A percentile compares a stretch with the other conserved stretches of the same genome.
phyloP scores from a whole-genome alignment of 129 eudicot species.

The Pittosporum tobira region DNA sequence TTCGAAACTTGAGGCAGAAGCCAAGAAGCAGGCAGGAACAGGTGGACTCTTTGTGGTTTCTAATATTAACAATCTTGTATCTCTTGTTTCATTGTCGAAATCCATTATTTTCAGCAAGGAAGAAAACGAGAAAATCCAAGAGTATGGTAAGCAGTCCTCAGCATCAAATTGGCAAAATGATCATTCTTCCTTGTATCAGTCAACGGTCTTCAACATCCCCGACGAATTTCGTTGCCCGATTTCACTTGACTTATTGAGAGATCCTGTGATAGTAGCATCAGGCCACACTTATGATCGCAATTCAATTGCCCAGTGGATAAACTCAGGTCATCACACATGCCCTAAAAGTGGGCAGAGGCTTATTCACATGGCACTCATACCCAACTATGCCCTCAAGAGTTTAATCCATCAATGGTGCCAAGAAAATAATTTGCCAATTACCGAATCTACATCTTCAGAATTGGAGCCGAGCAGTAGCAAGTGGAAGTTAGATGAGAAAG shows the following conservation, averaged over 20 bases:
- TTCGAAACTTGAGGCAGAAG: constrained; percentile 73
- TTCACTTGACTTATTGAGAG: constrained; percentile 76
- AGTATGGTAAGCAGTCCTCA: constrained; percentile 19
- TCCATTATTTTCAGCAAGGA: constrained; percentile 36
- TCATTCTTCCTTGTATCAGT: constrained; percentile 34
- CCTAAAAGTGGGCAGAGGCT: constrained; percentile 80
- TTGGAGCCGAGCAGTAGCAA: constrained; percentile 40
- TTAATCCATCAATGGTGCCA: constrained; percentile 64
- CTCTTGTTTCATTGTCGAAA: constrained; percentile 59
- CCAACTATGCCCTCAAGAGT: constrained; percentile 67
- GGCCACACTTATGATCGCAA: constrained; percentile 82
- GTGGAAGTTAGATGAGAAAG: constrained; percentile 42
- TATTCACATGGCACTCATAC: constrained; percentile 79
- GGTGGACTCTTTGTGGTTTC: constrained; percentile 88
- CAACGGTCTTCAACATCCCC: constrained; percentile 33
- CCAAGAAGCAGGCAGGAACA: constrained; percentile 71
- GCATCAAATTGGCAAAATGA: constrained; percentile 18
- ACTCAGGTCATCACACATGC: constrained; percentile 77
- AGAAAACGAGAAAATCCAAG: constrained; percentile 20
- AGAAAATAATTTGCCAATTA: constrained; percentile 50
- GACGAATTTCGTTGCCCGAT: constrained; percentile 85
- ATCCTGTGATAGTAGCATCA: constrained; percentile 84
- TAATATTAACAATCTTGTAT: constrained; percentile 62
- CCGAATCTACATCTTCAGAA: constrained; percentile 37
- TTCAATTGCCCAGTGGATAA: constrained; percentile 87